Percentiles rank a stretch among this genome's conserved stretches.
Evolutionary conservation across 768 basidiomycete species (phyloP).

Genomic region (Strobilomyces confusus): DNA sequence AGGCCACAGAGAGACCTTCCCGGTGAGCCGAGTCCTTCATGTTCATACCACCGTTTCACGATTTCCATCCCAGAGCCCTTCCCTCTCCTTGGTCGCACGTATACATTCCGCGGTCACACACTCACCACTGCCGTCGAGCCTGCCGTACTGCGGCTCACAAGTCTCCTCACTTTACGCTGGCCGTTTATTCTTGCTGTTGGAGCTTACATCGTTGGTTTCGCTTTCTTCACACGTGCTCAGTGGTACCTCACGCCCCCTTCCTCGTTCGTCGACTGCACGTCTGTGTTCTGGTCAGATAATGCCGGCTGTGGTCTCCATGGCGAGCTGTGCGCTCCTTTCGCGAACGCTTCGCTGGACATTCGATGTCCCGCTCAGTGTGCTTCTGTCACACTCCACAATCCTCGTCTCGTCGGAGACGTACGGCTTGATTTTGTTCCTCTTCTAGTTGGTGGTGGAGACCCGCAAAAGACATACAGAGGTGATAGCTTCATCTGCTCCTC

Average conservation of each 20-base stretch:
- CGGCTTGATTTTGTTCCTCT: constrained; percentile 67
- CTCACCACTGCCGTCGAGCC: constrained; percentile 53
- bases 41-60: neutral
- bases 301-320: constrained; percentile 76
- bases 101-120: constrained; percentile 34
- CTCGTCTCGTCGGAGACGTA: constrained; percentile 65
- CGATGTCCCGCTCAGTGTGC: constrained; percentile 77
- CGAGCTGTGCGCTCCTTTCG: constrained; percentile 57
- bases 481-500: constrained; percentile 85
- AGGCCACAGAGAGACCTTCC: constrained; percentile 50
- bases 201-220: constrained; percentile 66
- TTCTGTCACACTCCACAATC: constrained; percentile 63
- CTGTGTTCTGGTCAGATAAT: constrained; percentile 66
- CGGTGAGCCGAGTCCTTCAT: constrained; percentile 28
- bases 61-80: constrained; percentile 39
- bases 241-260: constrained; percentile 65
- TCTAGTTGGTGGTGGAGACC: constrained; percentile 83
- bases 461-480: constrained; percentile 67
- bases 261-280: constrained; percentile 63
- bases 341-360: constrained; percentile 60
- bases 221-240: constrained; percentile 69
- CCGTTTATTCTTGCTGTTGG: constrained; percentile 51
- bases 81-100: constrained; percentile 52
- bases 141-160: constrained; percentile 46
- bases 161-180: constrained; percentile 48